Percentiles rank a stretch among this genome's conserved stretches.
phyloP scores from a whole-genome alignment of 2,329 filamentous ascomycete genomes.

The Diaporthe eres region DNA sequence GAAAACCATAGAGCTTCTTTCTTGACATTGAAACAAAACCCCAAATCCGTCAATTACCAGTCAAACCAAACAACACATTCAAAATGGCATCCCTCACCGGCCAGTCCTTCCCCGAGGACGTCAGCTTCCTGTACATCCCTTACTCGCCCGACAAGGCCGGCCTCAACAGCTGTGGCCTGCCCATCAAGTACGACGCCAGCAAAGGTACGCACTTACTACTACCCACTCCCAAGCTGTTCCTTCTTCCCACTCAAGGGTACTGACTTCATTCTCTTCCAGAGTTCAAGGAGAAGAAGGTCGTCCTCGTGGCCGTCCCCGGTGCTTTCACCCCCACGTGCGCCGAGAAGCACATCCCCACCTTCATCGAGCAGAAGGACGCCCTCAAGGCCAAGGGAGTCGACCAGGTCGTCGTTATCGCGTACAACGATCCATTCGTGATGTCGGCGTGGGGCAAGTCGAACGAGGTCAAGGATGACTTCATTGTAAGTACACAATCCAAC shows the following conservation, averaged over 20 bases:
- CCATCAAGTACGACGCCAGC: constrained; percentile 83
- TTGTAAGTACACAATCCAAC: constrained; percentile 57
- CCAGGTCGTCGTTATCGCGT: constrained; percentile 83
- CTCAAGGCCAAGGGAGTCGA: constrained; percentile 88
- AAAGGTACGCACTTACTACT: constrained; percentile 64
- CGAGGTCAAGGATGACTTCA: constrained; percentile 77
- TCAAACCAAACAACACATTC: constrained; percentile 56
- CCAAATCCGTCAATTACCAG: not conserved
- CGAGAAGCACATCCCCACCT: constrained; percentile 84
- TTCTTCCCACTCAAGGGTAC: not conserved
- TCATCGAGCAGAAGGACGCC: constrained; percentile 78
- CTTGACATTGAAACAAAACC: constrained; percentile 42
- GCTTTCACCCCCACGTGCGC: constrained; percentile 93
- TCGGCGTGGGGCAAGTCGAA: constrained; percentile 93
- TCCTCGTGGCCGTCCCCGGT: constrained; percentile 71
- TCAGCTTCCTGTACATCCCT: constrained; percentile 88
- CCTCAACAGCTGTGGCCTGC: constrained; percentile 83
- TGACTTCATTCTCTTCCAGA: constrained; percentile 53
- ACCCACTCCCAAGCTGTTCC: not conserved
- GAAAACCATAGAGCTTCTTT: not conserved
- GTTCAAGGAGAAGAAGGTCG: constrained; percentile 69
- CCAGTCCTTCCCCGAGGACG: constrained; percentile 84
- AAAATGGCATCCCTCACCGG: constrained; percentile 63
- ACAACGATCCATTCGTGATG: constrained; percentile 91
- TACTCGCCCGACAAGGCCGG: constrained; percentile 77